A percentile compares a stretch with the other conserved stretches of the same genome.
Evolutionary conservation across 768 basidiomycete genomes (phyloP).

Genomic region (Chalciporus sphaerocephalus): DNA sequence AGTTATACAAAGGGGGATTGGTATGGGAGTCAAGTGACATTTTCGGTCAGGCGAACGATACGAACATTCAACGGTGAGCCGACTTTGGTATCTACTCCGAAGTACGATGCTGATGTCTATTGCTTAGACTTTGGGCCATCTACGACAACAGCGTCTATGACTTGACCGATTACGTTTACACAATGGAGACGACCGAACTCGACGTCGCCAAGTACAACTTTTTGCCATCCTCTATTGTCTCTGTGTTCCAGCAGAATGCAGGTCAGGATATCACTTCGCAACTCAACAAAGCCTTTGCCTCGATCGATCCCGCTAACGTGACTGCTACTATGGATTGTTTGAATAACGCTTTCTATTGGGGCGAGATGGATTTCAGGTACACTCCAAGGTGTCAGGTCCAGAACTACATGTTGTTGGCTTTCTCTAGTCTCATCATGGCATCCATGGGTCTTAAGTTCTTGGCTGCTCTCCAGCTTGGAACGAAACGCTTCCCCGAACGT

Average conservation of each 20-base stretch:
- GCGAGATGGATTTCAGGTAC: constrained; percentile 55
- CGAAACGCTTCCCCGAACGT: constrained; percentile 59
- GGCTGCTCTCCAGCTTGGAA: constrained; percentile 57
- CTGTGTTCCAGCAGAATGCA: constrained; percentile 52
- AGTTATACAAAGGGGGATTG: constrained; percentile 57
- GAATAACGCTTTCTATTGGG: constrained; percentile 56
- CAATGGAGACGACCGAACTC: constrained; percentile 41
- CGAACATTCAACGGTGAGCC: constrained; percentile 31
- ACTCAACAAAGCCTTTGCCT: constrained; percentile 43
- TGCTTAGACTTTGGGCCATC: constrained; percentile 51
- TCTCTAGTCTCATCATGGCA: constrained; percentile 51
- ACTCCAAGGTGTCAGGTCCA: constrained; percentile 55
- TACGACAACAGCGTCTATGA: constrained; percentile 59
- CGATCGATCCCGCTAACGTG: constrained; percentile 37
- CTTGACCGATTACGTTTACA: constrained; percentile 64
- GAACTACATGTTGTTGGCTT: constrained; percentile 53
- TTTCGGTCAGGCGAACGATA: constrained; percentile 33
- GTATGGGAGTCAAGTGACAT: constrained; percentile 46
- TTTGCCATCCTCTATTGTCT: constrained; percentile 45
- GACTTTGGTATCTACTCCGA: constrained; percentile 7
- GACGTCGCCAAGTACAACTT: constrained; percentile 46
- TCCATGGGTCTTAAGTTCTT: constrained; percentile 61
- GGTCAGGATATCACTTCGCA: constrained; percentile 57
- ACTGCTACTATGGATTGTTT: constrained; percentile 48
- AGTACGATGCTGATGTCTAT: constrained; percentile 8